These are phyloP conservation scores for Phaeosphaeriaceae sp. DNA, from an alignment of 2,329 filamentous ascomycete genomes.

Conservation along the genomic window DNA sequence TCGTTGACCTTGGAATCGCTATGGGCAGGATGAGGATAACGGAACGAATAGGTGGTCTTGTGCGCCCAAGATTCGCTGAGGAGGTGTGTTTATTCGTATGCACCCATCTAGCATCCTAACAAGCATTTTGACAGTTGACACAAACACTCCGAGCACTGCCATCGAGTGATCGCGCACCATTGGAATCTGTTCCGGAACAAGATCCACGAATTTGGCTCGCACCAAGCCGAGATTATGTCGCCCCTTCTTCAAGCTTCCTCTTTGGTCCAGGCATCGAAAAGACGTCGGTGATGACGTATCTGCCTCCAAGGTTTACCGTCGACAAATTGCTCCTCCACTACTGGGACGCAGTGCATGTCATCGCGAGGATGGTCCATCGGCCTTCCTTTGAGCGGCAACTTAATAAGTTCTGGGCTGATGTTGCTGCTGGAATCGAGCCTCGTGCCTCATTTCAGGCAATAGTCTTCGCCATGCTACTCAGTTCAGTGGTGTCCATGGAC, in stretches of 20 bases:
- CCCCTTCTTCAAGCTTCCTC: slow-evolving; percentile 72
- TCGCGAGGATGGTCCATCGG: slow-evolving; percentile 73
- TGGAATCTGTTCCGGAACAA: slow-evolving; percentile 18
- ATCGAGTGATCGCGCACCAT: slow-evolving; percentile 11
- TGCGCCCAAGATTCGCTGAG: slow-evolving; percentile 73
- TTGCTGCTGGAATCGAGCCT: slow-evolving; percentile 68
- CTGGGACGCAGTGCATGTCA: slow-evolving; percentile 71
- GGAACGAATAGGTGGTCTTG: slow-evolving; percentile 76
- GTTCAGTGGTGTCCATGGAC: slow-evolving; percentile 71
- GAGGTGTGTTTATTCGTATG: slow-evolving; percentile 61
- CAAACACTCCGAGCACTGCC: slow-evolving; percentile 41
- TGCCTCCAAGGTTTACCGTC: slow-evolving; percentile 66
- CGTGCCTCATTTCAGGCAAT: slow-evolving; percentile 71
- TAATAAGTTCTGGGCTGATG: slow-evolving; percentile 69
- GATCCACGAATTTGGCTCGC: slow-evolving; percentile 61
- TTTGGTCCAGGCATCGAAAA: slow-evolving; percentile 62
- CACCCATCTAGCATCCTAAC: slow-evolving; percentile 6
- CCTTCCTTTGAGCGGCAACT: slow-evolving; percentile 73
- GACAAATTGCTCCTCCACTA: slow-evolving; percentile 73
- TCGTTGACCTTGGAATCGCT: slow-evolving; percentile 75
- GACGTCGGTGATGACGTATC: slow-evolving; percentile 62
- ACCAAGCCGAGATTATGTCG: slow-evolving; percentile 71
- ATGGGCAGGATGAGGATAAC: slow-evolving; percentile 77
- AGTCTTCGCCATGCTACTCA: slow-evolving; percentile 74
- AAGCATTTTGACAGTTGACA: slow-evolving; percentile 29